Conservation (phyloP, 805 yeast genomes). For the Ascoidea asiatica region DNA sequence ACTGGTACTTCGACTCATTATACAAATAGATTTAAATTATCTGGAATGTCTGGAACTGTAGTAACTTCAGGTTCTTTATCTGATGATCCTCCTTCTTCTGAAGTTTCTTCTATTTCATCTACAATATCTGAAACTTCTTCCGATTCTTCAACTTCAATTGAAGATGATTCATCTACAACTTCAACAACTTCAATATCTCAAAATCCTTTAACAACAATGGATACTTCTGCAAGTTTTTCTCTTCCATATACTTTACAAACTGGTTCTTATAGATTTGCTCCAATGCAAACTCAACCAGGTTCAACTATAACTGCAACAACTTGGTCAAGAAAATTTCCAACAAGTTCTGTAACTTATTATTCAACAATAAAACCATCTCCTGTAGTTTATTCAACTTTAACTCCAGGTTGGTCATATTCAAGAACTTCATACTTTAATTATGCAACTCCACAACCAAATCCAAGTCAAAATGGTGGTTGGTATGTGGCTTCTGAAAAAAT, state of each 20-base stretch:
- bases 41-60: constrained; percentile 57
- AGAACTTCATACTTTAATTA: constrained; percentile 48
- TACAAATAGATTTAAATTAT: constrained; percentile 47
- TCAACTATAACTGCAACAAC: constrained; percentile 48
- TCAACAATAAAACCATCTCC: constrained; percentile 11
- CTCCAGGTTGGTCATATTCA: constrained; percentile 77
- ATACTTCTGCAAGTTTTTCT: constrained; percentile 38
- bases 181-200: constrained; percentile 22
- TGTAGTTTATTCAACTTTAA: constrained; percentile 17
- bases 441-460: constrained; percentile 62
- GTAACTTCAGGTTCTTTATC: constrained; percentile 30
- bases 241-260: constrained; percentile 70
- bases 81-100: constrained; percentile 27
- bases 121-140: constrained; percentile 33
- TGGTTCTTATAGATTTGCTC: constrained; percentile 70
- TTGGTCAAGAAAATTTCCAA: constrained; percentile 54
- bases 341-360: constrained; percentile 55
- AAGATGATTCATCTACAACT: constrained; percentile 15
- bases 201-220: constrained; percentile 26
- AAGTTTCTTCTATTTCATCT: constrained; percentile 34
- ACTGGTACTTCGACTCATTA: constrained; percentile 49
- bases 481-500: constrained; percentile 48
- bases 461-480: constrained; percentile 45
- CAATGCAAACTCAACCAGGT: constrained; percentile 88
- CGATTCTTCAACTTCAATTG: constrained; percentile 27